Evolutionary conservation across 352 stramenopile species (phyloP).

Genomic region (Globisporangium carolinianum): DNA sequence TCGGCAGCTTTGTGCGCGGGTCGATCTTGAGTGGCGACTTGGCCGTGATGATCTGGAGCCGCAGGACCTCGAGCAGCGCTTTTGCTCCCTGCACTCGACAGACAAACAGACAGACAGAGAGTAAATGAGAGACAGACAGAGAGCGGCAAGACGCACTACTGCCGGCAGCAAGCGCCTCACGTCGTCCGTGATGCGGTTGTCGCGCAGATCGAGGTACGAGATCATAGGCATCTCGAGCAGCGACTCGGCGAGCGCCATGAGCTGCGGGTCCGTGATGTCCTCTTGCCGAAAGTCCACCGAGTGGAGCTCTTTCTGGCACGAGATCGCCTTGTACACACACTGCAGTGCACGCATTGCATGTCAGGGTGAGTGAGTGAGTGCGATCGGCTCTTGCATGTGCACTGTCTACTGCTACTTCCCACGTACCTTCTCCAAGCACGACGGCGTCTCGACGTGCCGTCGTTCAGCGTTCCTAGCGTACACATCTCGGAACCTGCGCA

Average conservation of each 20-base stretch:
- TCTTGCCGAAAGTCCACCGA: conserved; percentile 70
- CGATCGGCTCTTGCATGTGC: neutral
- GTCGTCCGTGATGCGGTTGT: conserved; percentile 78
- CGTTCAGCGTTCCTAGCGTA: conserved; percentile 58
- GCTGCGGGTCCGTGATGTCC: conserved; percentile 72
- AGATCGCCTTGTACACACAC: conserved; percentile 84
- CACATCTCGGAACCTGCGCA: conserved; percentile 53
- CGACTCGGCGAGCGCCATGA: conserved; percentile 72
- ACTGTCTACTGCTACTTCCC: neutral
- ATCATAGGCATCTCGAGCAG: conserved; percentile 73
- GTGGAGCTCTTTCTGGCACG: conserved; percentile 70
- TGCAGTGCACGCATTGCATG: conserved; percentile 10
- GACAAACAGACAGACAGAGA: neutral
- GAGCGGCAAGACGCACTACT: neutral
- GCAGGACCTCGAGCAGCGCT: conserved; percentile 65
- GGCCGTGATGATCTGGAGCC: conserved; percentile 64
- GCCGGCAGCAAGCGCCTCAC: conserved; percentile 15
- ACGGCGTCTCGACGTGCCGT: conserved; percentile 51
- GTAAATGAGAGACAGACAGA: neutral
- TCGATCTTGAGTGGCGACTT: conserved; percentile 52
- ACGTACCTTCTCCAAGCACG: conserved; percentile 59
- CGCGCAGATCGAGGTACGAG: conserved; percentile 62
- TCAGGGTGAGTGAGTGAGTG: neutral
- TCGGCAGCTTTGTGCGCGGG: conserved; percentile 38
- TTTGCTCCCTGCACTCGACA: conserved; percentile 43